phyloP scores from a whole-genome alignment of 2,329 filamentous ascomycete species.

The Thelonectria rubi region DNA sequence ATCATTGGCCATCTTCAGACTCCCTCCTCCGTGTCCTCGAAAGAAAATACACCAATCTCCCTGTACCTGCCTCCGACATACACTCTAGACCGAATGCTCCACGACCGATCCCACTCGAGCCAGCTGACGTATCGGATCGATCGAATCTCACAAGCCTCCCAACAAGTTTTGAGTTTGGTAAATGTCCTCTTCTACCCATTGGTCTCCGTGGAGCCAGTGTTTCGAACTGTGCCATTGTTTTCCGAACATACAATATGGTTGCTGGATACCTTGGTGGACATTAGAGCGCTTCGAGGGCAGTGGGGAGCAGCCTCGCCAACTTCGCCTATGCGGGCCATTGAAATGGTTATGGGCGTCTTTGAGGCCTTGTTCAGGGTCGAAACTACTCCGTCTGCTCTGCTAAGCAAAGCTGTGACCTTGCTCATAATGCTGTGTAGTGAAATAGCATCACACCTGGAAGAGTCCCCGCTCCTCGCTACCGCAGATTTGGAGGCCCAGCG shows the following conservation, averaged over 20 bases:
- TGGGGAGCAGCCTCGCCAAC: conserved; percentile 46
- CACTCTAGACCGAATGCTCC: conserved; percentile 50
- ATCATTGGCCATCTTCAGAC: conserved; percentile 49
- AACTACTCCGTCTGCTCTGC: conserved; percentile 34
- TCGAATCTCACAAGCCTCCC: conserved; percentile 54
- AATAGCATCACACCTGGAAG: conserved; percentile 46
- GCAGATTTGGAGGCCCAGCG: conserved; percentile 43
- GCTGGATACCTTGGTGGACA: conserved; percentile 57
- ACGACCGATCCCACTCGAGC: conserved; percentile 33
- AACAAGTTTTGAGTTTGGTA: conserved; percentile 56
- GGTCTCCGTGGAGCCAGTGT: conserved; percentile 45
- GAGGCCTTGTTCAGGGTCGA: conserved; percentile 32
- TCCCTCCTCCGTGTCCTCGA: conserved; percentile 39
- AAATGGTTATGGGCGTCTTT: conserved; percentile 49
- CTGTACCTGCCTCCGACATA: conserved; percentile 52
- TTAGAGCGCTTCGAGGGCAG: conserved; percentile 52
- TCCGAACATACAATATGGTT: conserved; percentile 58
- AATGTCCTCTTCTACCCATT: conserved; percentile 55
- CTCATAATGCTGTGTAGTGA: conserved; percentile 56
- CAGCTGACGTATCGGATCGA: conserved; percentile 53
- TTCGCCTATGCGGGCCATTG: conserved; percentile 49
- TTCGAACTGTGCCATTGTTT: conserved; percentile 47
- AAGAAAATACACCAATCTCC: conserved; percentile 40
- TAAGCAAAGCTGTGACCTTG: conserved; percentile 50
- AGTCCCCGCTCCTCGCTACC: conserved; percentile 43